Base-by-base conservation (phyloP, 208 protist species). In the Leishmania mexicana region DNA sequence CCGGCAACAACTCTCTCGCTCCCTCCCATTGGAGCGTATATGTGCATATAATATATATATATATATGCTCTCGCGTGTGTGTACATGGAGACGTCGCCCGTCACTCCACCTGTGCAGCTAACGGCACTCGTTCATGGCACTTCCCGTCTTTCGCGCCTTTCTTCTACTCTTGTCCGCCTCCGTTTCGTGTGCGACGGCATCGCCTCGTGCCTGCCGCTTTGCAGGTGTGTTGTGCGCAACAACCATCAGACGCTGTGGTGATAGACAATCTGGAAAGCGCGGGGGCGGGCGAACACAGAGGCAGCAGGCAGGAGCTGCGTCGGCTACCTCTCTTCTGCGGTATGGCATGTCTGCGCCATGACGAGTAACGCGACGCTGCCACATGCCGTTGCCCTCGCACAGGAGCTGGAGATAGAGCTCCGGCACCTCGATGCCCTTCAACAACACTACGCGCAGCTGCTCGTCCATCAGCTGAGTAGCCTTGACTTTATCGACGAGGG, bases 391-490 rank as follows among this genome's bases (percentile, higher is more conserved):
- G 71, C 78, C 74, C 53, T 85, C n/a, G 77, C 82, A 1, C 62
- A 76, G 42, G 78, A 85, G 65, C 40, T 85, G 6, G 73, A 79
- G 3, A 75, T 11, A 2, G 82, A 85, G 62, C 45, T 85, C 53
- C 73, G 58, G 64, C 74, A 54, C 21, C 78, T 85, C 10, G 82
- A 81, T n/a, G 54, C 62, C 8, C 58, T 85, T 38, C 78, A 85
- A 24, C 78, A 76, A 60, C n/a, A 31, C 70, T 80, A 78, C 47
- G 24, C 76, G 3, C 58, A 74, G 54, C 78, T 76, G 24, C 82
- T 85, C 0, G 53, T 82, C 15, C 67, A 78, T 11, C 47, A 85
- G 19, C 49, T 85, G 53, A 72, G 68, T 40, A 73, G 75, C 58
- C n/a, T 81, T 40, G 64, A 64, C n/a, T 80, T 85, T 65, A 31